Percentiles rank a stretch among this genome's conserved stretches.
These are phyloP conservation scores for Pseudopediastrum boryanum DNA, from an alignment of 139 green algal genomes.

Conservation along the genomic window DNA sequence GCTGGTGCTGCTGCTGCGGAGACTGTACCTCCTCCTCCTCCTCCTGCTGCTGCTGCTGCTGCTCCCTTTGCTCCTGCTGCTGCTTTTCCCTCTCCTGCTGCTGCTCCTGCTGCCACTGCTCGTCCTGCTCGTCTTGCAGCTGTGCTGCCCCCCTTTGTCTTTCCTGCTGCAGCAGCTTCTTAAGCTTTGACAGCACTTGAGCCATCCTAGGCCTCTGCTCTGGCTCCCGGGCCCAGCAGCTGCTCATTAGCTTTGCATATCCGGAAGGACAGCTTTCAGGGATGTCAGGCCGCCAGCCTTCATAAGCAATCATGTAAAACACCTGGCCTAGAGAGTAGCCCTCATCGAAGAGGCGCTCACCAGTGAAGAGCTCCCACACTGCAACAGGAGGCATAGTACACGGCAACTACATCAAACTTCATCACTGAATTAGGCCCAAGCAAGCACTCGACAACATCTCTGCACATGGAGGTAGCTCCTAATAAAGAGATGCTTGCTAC, in stretches of 20 bases:
- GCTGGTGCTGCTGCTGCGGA: too few relatives aligned
- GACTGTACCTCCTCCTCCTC: too few relatives aligned
- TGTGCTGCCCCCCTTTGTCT: too few relatives aligned
- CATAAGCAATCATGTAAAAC: constrained; percentile 49
- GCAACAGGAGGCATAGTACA: too few relatives aligned
- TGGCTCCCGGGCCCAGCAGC: constrained; percentile 45
- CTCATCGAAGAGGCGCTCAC: too few relatives aligned
- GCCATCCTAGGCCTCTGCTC: constrained; percentile 21
- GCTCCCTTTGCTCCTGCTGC: too few relatives aligned
- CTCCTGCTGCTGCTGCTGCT: too few relatives aligned
- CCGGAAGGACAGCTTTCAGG: constrained; percentile 34
- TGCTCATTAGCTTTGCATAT: constrained; percentile 41
- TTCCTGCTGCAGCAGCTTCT: constrained; percentile 23
- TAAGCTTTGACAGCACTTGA: constrained; percentile 10
- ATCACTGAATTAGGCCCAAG: background rate
- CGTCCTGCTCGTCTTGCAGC: too few relatives aligned
- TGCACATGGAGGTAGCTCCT: background rate
- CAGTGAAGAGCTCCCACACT: too few relatives aligned
- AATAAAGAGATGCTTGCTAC: background rate
- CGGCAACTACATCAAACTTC: constrained; percentile 35
- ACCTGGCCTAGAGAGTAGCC: constrained; percentile 43
- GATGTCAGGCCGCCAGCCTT: constrained; percentile 32
- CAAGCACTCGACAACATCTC: background rate
- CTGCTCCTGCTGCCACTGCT: too few relatives aligned
- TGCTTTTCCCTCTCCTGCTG: too few relatives aligned